Percentiles rank a stretch among this genome's conserved stretches.
phyloP scores from a whole-genome alignment of 164 flowering plant genomes.

The Aristolochia californica region DNA sequence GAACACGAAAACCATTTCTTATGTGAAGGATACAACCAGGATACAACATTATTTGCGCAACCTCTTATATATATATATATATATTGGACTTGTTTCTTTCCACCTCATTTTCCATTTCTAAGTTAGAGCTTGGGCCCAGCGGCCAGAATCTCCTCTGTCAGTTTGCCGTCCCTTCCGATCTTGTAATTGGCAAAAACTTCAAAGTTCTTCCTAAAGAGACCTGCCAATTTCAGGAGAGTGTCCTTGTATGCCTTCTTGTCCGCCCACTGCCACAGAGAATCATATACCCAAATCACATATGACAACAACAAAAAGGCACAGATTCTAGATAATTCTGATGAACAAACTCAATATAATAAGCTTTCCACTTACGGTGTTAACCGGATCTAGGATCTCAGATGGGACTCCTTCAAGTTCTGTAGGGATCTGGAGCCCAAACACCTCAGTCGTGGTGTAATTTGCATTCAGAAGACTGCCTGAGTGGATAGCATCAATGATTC shows the following conservation, averaged over 20 bases:
- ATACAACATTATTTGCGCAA: no score
- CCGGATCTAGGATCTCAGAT: slow-evolving; percentile 75
- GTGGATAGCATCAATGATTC: slow-evolving; percentile 92
- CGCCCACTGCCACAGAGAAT: slow-evolving; percentile 49
- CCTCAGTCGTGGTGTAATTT: slow-evolving; percentile 49
- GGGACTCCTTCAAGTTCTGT: slow-evolving; percentile 84
- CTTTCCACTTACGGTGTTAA: slow-evolving; percentile 56
- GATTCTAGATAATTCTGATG: no score
- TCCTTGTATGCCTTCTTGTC: slow-evolving; percentile 70
- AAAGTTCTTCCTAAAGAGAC: slow-evolving; percentile 84
- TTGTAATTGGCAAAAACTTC: slow-evolving; percentile 59
- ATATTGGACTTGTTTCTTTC: not conserved
- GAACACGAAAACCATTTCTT: no score
- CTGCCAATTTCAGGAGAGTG: slow-evolving; percentile 67
- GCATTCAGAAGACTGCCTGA: slow-evolving; percentile 75
- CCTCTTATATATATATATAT: no score
- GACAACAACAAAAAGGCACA: no score
- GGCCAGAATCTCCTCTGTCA: slow-evolving; percentile 77
- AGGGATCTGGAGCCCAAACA: slow-evolving; percentile 89
- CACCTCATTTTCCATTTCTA: not conserved
- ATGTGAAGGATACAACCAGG: no score
- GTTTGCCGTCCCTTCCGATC: slow-evolving; percentile 70
- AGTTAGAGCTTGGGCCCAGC: slow-evolving; percentile 78
- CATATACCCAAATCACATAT: not conserved
- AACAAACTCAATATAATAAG: not conserved